Conservation (phyloP, 306 rosid genomes). For the Luffa aegyptiaca region DNA sequence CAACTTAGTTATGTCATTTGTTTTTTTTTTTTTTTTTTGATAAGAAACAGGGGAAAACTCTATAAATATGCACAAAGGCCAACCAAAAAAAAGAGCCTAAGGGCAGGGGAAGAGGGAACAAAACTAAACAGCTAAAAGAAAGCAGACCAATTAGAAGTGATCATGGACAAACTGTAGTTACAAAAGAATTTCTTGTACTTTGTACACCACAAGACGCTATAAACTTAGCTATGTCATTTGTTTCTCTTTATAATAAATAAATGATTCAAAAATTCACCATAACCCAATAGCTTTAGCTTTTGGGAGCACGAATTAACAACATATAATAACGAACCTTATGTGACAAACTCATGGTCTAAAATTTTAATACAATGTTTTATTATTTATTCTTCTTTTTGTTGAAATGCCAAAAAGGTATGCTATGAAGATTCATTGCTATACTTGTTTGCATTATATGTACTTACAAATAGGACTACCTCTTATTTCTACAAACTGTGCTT, state of each 20-base stretch:
- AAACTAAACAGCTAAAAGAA: no score
- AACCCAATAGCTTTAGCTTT: not conserved
- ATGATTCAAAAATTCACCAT: not conserved
- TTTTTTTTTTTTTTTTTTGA: no score
- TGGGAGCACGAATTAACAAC: not conserved
- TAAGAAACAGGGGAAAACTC: no score
- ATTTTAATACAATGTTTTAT: not conserved
- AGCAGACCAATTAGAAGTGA: no score
- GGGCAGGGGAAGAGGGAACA: no score
- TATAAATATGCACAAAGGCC: no score
- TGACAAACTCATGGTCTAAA: not conserved
- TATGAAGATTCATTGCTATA: not conserved
- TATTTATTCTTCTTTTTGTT: not conserved
- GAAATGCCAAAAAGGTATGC: not conserved
- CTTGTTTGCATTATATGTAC: not conserved
- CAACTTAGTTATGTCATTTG: not conserved
- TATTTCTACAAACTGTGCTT: not conserved
- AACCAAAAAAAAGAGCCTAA: no score
- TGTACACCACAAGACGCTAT: no score
- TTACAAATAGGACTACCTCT: not conserved
- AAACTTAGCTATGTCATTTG: not conserved
- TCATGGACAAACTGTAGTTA: no score
- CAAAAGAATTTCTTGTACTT: no score
- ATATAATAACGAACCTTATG: not conserved
- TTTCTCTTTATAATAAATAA: not conserved